Evolutionary conservation across 306 rosid species (phyloP), one percentile per base, ranked within the genome.

Genomic region (Vachellia collinsii): DNA sequence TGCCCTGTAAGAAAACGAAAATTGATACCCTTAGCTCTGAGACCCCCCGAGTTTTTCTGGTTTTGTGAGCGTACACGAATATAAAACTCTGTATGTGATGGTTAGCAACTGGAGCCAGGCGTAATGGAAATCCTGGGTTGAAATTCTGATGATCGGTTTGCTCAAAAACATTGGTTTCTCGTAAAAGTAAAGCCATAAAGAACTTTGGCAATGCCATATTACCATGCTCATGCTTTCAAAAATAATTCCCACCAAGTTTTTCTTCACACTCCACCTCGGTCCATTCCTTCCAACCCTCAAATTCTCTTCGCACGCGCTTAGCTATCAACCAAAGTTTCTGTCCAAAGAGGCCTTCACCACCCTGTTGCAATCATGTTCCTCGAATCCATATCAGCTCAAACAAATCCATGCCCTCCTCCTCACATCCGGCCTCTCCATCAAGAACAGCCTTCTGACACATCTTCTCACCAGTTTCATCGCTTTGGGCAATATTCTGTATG

Each of bases 381-480:
- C 81, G 3, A 23, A n/a, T 56, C 70, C 83, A 36, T 48, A 47
- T 68, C 83, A 78, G 29, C 85, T 85, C 20, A 85, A 74, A 62
- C 88, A 85, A 78, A 74, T 81, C 47, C 88, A 85, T 54, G 78
- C 65, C 12, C 59, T 85, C 62, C 72, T 85, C 38, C 80, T 85
- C 64, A 78, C 81, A 20, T 59, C 88, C 3, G 83, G 88, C 14
- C 46, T 85, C 23, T 81, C 83, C 11, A 23, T 78, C 83, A 85
- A 81, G 85, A 85, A 85, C 85, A 81, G 85, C 80, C 83, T 85
- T 7, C 38, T 81, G 19, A 85, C 88, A 14, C 70, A 17, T 39
- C 83, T 85, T 34, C 77, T 85, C 48, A 42, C 70, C 2, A 42
- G n/a, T 23, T 17, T 85, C 23, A 51, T 77, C 11, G 22, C 8